Base-by-base conservation (phyloP, 257 asterid genomes). In the Leonotis leonurus region DNA sequence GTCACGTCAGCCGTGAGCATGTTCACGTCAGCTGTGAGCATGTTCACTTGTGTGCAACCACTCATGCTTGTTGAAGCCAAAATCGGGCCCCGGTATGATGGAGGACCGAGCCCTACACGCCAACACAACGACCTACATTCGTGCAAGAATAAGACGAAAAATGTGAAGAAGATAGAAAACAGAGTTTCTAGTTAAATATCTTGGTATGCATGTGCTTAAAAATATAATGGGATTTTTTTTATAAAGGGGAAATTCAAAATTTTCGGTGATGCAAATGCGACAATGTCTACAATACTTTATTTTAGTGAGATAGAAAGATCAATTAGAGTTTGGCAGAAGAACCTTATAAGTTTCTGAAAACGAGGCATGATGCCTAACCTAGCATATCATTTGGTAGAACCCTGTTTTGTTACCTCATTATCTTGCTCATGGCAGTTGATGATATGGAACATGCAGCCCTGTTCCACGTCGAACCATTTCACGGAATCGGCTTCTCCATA, bases 401-500 rank as follows among this genome's bases (percentile, higher is more conserved):
- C 8, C 6, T 32, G 11, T 5, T 40, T n/a, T n/a, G 22, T 64
- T 68, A 88, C 96, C 79, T 86, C 89, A 56, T 80, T 72, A 2
- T 46, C 86, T 26, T 79, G 67, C 67, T 89, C 95, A 36, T 77
- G 84, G 41, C 89, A 86, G 56, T 89, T 89, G 68, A 89, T 13
- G n/a, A 86, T 70, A 73, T 89, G 95, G 67, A 84, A 82, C 18
- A 68, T 73, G 27, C 82, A 58, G 53, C 85, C 25, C 36, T 95
- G 78, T 69, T 86, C 80, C 7, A 86, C 91, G 21, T 67, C 73
- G 66, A 89, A 89, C 97, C 94, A 89, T 33, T 17, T 57, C 30
- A 89, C 24, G 3, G 94, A 86, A 65, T 71, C 77, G 8, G 86
- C 76, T 59, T 79, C 85, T 45, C 97, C 97, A 62, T 79, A 89